phyloP scores from a whole-genome alignment of 169 alveolate species.

The Blepharisma undulans region DNA sequence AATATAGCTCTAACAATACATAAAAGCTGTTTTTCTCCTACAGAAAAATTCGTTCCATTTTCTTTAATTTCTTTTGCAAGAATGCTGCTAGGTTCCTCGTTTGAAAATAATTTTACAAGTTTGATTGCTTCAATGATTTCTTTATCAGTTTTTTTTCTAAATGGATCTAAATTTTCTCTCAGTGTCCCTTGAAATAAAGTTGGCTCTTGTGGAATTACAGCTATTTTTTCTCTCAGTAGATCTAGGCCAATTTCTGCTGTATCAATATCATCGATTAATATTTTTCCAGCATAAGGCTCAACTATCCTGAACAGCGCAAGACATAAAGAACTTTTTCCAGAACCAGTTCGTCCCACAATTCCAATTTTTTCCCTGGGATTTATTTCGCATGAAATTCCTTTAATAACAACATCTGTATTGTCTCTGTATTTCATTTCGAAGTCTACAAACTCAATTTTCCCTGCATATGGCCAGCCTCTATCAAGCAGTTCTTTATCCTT shows the following conservation, averaged over 20 bases:
- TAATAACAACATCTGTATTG: slow-evolving; percentile 71
- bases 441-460: slow-evolving; percentile 68
- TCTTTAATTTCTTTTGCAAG: slow-evolving; percentile 71
- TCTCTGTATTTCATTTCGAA: slow-evolving; percentile 72
- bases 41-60: slow-evolving; percentile 78
- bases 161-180: slow-evolving; percentile 80
- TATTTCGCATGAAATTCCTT: slow-evolving; percentile 58
- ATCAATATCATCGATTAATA: slow-evolving; percentile 66
- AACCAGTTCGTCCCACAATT: slow-evolving; percentile 87
- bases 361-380: slow-evolving; percentile 83
- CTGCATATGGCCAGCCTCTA: slow-evolving; percentile 67
- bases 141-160: slow-evolving; percentile 51
- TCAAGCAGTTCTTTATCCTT: background rate
- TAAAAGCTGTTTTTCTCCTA: slow-evolving; percentile 87
- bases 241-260: slow-evolving; percentile 58
- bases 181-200: slow-evolving; percentile 77
- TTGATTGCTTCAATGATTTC: slow-evolving; percentile 55
- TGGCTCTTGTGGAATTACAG: slow-evolving; percentile 86
- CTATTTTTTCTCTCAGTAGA: slow-evolving; percentile 62
- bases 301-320: slow-evolving; percentile 69
- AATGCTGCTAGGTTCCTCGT: slow-evolving; percentile 38
- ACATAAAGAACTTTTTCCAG: slow-evolving; percentile 80
- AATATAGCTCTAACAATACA: slow-evolving; percentile 77
- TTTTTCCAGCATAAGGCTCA: slow-evolving; percentile 58
- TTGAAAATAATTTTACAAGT: slow-evolving; percentile 53